Evolutionary conservation across 345 rosid genomes (phyloP).

Genomic region (Theobroma cacao): DNA sequence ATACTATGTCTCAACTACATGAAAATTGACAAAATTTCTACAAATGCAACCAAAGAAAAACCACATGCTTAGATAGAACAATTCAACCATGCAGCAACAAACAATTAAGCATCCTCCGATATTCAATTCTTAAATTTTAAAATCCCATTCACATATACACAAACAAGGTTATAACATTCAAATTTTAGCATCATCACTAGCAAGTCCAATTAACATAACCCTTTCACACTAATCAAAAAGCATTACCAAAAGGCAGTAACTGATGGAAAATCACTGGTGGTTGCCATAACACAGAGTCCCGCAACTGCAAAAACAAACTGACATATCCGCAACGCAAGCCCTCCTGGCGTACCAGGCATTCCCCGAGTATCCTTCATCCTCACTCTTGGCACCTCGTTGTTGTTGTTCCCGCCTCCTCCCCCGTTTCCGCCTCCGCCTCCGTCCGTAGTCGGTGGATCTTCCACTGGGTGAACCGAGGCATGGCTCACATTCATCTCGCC

Average conservation of each 20-base stretch:
- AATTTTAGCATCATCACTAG: background rate
- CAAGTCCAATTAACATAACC: background rate
- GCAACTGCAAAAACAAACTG: conserved; percentile 66
- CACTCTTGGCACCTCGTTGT: conserved; percentile 38
- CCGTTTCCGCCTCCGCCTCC: conserved; percentile 24
- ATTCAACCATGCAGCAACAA: background rate
- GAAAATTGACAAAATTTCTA: background rate
- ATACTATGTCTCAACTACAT: background rate
- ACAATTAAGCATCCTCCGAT: background rate
- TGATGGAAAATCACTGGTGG: conserved; percentile 69
- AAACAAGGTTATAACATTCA: background rate
- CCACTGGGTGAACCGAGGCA: conserved; percentile 73
- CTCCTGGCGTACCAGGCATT: conserved; percentile 72
- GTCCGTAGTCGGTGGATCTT: conserved; percentile 53
- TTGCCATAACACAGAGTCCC: conserved; percentile 61
- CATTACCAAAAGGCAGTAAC: conserved; percentile 69
- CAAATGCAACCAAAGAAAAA: background rate
- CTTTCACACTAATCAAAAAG: background rate
- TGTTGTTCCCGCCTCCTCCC: background rate
- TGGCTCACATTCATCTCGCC: conserved; percentile 85
- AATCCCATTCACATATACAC: background rate
- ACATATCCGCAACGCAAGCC: conserved; percentile 49
- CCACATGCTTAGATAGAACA: background rate
- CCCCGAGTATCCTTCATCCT: conserved; percentile 76
- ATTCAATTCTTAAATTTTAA: background rate